A percentile compares a stretch with the other conserved stretches of the same genome.
Conservation (phyloP, 2,329 filamentous ascomycete species). For the Beauveria asiatica region DNA sequence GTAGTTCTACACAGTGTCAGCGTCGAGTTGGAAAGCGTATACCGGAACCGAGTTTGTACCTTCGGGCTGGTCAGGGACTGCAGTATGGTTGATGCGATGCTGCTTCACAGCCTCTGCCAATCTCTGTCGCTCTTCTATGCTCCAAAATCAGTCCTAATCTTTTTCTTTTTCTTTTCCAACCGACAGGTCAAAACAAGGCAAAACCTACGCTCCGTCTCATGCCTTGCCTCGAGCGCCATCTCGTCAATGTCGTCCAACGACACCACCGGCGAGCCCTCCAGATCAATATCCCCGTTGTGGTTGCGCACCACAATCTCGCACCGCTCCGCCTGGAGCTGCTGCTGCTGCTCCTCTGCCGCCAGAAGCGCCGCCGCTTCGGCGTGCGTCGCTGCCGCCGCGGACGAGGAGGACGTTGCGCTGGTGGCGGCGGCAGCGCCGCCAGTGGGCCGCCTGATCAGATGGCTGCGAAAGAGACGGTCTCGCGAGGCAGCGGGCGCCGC, state of each 20-base stretch:
- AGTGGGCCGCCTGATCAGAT: slow-evolving; percentile 50
- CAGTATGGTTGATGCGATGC: slow-evolving; percentile 47
- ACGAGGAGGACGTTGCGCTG: slow-evolving; percentile 29
- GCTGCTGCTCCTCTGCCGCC: slow-evolving; percentile 28
- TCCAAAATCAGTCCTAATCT: neutral
- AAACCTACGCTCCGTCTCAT: slow-evolving; percentile 45
- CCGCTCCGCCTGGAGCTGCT: slow-evolving; percentile 27
- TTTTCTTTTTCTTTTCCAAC: too few relatives aligned
- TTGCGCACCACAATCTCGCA: slow-evolving; percentile 55
- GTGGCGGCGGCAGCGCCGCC: slow-evolving; percentile 15
- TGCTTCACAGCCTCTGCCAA: slow-evolving; percentile 54
- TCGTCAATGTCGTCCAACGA: slow-evolving; percentile 46
- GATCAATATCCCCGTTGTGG: slow-evolving; percentile 52
- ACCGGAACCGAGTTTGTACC: slow-evolving; percentile 35
- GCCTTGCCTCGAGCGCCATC: slow-evolving; percentile 46
- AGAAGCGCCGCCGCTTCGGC: slow-evolving; percentile 41
- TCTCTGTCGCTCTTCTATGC: slow-evolving; percentile 49
- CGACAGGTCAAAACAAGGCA: neutral
- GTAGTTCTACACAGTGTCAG: slow-evolving; percentile 45
- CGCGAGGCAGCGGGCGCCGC: neutral
- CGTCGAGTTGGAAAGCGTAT: neutral
- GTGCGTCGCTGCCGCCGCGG: slow-evolving; percentile 26
- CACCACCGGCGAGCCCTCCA: slow-evolving; percentile 48
- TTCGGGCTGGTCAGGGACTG: slow-evolving; percentile 54
- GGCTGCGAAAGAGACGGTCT: slow-evolving; percentile 44